Evolutionary conservation across 768 basidiomycete species (phyloP).

Genomic region (Termitomyces bulborhizus): DNA sequence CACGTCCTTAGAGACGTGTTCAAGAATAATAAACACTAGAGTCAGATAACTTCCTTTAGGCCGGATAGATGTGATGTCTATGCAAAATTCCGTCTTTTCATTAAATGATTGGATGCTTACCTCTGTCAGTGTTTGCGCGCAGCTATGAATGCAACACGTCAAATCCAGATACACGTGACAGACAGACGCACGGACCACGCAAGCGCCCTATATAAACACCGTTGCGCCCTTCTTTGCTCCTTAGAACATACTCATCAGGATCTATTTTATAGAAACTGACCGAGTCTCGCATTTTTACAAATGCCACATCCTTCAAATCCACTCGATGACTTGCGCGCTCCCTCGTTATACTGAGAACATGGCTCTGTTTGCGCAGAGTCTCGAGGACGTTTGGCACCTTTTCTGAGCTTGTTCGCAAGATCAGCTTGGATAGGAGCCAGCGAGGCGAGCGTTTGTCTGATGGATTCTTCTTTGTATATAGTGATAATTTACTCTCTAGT

Average conservation of each 20-base stretch:
- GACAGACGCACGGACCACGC: slow-evolving; percentile 13
- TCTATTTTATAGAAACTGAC: slow-evolving; percentile 25
- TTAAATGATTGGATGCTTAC: not conserved
- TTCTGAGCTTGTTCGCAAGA: slow-evolving; percentile 7
- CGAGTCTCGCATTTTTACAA: slow-evolving; percentile 25
- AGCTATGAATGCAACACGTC: too few relatives aligned
- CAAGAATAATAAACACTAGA: not conserved
- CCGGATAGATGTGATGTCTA: not conserved
- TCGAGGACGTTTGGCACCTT: slow-evolving; percentile 21
- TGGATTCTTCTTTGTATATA: slow-evolving; percentile 10
- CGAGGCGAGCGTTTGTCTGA: slow-evolving; percentile 19
- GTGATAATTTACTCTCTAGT: not conserved
- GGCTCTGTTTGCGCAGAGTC: slow-evolving; percentile 12
- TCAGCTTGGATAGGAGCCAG: slow-evolving; percentile 7
- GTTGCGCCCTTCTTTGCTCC: slow-evolving; percentile 6
- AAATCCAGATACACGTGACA: slow-evolving; percentile 7
- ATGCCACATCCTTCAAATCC: slow-evolving; percentile 23
- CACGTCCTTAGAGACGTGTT: not conserved
- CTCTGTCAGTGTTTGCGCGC: too few relatives aligned
- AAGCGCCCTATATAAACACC: too few relatives aligned
- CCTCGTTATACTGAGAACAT: slow-evolving; percentile 22
- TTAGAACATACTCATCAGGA: slow-evolving; percentile 25
- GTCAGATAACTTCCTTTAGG: not conserved
- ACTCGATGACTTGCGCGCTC: slow-evolving; percentile 21
- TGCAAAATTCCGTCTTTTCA: not conserved